A percentile compares a stretch with the other conserved stretches of the same genome.
Evolutionary conservation across 2,329 filamentous ascomycete species (phyloP).

Genomic region (Venturia oleaginea): DNA sequence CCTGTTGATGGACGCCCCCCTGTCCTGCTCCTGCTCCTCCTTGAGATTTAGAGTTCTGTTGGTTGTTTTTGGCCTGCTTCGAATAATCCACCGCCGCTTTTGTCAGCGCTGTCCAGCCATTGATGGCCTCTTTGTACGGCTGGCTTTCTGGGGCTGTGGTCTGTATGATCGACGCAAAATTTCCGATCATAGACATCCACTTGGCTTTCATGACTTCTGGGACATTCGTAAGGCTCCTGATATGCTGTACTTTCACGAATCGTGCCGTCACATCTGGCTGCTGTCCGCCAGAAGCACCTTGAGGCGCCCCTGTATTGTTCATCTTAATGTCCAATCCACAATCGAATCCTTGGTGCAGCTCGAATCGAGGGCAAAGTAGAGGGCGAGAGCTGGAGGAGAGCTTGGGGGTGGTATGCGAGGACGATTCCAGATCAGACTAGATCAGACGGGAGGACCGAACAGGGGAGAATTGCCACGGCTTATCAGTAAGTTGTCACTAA

Average conservation of each 20-base stretch:
- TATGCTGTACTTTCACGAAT: neutral
- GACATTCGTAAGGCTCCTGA: neutral
- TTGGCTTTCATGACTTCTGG: conserved; percentile 1
- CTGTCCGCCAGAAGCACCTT: conserved; percentile 3
- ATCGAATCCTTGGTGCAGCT: neutral
- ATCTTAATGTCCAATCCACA: neutral
- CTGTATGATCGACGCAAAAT: neutral
- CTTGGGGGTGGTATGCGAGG: neutral
- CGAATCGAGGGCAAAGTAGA: neutral
- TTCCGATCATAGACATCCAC: neutral
- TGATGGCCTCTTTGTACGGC: conserved; percentile 1
- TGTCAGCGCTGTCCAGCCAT: neutral
- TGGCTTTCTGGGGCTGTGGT: neutral
- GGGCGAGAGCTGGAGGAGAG: neutral
- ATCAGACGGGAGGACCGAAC: neutral
- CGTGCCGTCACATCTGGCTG: neutral
- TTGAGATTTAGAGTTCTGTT: neutral
- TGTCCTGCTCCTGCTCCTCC: neutral
- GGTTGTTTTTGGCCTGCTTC: neutral
- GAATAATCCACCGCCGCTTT: neutral
- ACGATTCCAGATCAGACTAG: neutral
- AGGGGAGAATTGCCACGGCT: neutral
- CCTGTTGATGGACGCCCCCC: neutral
- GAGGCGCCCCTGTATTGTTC: neutral
- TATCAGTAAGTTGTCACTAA: neutral